Conservation (phyloP, 805 yeast species). For the Lachancea lanzarotensis region DNA sequence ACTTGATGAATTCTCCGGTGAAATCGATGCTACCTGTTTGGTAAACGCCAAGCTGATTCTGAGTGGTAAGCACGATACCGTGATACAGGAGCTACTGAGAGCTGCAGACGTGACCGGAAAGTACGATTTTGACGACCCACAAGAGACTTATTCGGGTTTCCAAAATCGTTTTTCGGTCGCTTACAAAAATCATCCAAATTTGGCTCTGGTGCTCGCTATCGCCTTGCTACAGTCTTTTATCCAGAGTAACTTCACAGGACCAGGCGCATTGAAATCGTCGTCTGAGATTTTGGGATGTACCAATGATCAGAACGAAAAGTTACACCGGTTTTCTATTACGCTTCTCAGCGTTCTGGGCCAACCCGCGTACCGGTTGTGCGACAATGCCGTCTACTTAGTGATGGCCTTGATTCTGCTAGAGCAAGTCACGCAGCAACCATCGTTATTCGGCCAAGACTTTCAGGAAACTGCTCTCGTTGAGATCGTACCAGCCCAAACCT, state of each 20-base stretch:
- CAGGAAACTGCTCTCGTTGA: slow-evolving; percentile 16
- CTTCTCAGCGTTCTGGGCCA: slow-evolving; percentile 58
- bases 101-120: background rate
- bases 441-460: slow-evolving; percentile 21
- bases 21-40: slow-evolving; percentile 1
- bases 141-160: background rate
- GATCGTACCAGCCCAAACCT: slow-evolving; percentile 21
- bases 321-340: slow-evolving; percentile 25
- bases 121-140: background rate
- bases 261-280: slow-evolving; percentile 42
- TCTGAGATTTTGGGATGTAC: slow-evolving; percentile 25
- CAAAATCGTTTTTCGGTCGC: slow-evolving; percentile 1
- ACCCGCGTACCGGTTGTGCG: slow-evolving; percentile 56
- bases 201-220: slow-evolving; percentile 40
- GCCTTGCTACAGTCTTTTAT: slow-evolving; percentile 60
- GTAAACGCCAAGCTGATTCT: slow-evolving; percentile 15
- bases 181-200: slow-evolving; percentile 1
- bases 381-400: slow-evolving; percentile 41
- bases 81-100: slow-evolving; percentile 11
- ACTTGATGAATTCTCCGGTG: background rate
- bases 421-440: slow-evolving; percentile 30
- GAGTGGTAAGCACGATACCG: slow-evolving; percentile 20
- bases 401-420: slow-evolving; percentile 42
- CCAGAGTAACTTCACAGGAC: slow-evolving; percentile 81
- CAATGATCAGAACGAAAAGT: slow-evolving; percentile 2